Percentiles rank a stretch among this genome's conserved stretches.
phyloP scores from a whole-genome alignment of 208 protist species.

The Vickermania ingenoplastis region DNA sequence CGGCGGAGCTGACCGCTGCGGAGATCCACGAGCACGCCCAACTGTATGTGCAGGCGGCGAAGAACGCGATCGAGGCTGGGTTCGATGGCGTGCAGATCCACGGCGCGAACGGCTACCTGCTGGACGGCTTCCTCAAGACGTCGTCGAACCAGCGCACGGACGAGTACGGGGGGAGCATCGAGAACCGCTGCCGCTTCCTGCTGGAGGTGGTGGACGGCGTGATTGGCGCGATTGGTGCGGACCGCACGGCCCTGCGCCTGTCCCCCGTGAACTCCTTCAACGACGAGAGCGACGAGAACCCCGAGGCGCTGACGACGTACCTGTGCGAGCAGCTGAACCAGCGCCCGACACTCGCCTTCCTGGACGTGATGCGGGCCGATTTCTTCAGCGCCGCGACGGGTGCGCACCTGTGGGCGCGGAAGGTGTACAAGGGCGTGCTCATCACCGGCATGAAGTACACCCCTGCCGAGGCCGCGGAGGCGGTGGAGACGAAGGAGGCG shows the following conservation, averaged over 20 bases:
- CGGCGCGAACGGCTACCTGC: slow-evolving; percentile 85
- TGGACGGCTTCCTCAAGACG: slow-evolving; percentile 76
- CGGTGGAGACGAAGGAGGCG: slow-evolving; percentile 19
- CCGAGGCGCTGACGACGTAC: slow-evolving; percentile 31
- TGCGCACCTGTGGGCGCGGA: slow-evolving; percentile 31
- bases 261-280: slow-evolving; percentile 46
- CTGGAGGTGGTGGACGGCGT: slow-evolving; percentile 69
- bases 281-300: slow-evolving; percentile 21
- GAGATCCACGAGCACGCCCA: slow-evolving; percentile 55
- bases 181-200: slow-evolving; percentile 62
- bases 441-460: slow-evolving; percentile 35
- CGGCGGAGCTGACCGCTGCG: slow-evolving; percentile 33
- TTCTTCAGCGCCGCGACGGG: slow-evolving; percentile 12
- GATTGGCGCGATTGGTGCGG: slow-evolving; percentile 18
- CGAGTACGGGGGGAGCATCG: slow-evolving; percentile 81
- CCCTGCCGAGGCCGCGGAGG: slow-evolving; percentile 23
- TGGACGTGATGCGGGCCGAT: slow-evolving; percentile 29
- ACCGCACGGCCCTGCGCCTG: slow-evolving; percentile 45
- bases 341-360: slow-evolving; percentile 25
- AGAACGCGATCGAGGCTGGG: slow-evolving; percentile 58
- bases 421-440: slow-evolving; percentile 32
- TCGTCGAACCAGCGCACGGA: slow-evolving; percentile 70
- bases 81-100: slow-evolving; percentile 91
- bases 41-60: slow-evolving; percentile 53
- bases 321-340: slow-evolving; percentile 40